A percentile compares a stretch with the other conserved stretches of the same genome.
phyloP scores from a whole-genome alignment of 768 basidiomycete species.

The Auricularia heimuer region DNA sequence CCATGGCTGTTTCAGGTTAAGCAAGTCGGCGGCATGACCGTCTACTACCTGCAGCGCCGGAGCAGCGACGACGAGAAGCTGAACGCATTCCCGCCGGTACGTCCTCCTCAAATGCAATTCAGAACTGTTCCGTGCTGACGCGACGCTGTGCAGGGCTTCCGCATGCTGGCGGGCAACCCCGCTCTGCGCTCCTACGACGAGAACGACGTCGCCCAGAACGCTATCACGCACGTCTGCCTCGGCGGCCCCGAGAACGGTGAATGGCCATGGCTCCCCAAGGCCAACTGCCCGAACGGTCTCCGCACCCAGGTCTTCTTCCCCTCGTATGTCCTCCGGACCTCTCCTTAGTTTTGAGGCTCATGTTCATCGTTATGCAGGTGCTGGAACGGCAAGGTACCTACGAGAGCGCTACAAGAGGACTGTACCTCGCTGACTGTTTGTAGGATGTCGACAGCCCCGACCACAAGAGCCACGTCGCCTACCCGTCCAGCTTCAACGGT shows the following conservation, averaged over 20 bases:
- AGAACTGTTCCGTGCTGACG: neutral
- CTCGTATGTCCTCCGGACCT: neutral
- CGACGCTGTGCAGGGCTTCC: conserved; percentile 1
- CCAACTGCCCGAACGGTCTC: conserved; percentile 7
- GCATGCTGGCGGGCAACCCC: conserved; percentile 12
- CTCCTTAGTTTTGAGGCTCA: neutral
- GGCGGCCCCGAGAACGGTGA: neutral
- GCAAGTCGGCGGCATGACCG: conserved; percentile 4
- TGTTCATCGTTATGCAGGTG: conserved; percentile 10
- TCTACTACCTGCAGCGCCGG: conserved; percentile 7
- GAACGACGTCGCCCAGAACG: conserved; percentile 3
- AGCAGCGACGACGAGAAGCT: neutral
- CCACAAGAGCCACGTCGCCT: conserved; percentile 32
- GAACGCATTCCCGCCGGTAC: conserved; percentile 1
- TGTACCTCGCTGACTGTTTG: neutral
- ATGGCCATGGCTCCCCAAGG: neutral
- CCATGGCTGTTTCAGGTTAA: neutral
- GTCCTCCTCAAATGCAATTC: neutral
- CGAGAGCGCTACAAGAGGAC: neutral
- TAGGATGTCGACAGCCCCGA: conserved; percentile 26
- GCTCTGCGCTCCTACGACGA: conserved; percentile 4
- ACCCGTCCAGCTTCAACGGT: neutral
- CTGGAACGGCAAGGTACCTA: conserved; percentile 25
- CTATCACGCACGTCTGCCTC: conserved; percentile 4
- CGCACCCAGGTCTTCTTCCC: conserved; percentile 14